phyloP scores from a whole-genome alignment of 176 grass and related monocot species.

The Eremochloa ophiuroides region DNA sequence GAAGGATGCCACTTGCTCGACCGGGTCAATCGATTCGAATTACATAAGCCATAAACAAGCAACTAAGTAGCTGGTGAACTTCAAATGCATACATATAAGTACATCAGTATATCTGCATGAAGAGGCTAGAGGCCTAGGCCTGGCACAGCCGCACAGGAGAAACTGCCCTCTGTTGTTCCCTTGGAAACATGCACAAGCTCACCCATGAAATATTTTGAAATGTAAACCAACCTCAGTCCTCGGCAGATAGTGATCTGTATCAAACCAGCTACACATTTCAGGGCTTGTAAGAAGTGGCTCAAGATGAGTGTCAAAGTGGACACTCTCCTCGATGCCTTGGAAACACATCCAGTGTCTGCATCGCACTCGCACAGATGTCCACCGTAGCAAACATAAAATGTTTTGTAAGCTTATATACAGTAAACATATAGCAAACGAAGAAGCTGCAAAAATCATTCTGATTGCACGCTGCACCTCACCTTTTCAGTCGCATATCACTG shows the following conservation, averaged over 20 bases:
- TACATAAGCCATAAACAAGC: background rate
- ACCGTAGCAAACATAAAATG: conserved; percentile 45
- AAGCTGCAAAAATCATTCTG: background rate
- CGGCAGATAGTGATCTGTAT: conserved; percentile 81
- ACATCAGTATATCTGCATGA: background rate
- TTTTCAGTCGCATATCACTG: conserved; percentile 82
- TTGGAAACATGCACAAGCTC: background rate
- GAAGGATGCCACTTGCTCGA: background rate
- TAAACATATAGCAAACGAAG: background rate
- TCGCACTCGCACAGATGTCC: conserved; percentile 79
- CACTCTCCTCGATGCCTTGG: conserved; percentile 61
- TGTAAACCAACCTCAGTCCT: conserved; percentile 42
- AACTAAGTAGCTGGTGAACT: background rate
- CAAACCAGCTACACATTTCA: conserved; percentile 88
- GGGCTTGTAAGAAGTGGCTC: conserved; percentile 62
- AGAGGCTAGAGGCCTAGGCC: background rate
- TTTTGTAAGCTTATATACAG: conserved; percentile 10
- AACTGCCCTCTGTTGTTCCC: background rate
- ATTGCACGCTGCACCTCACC: conserved; percentile 24
- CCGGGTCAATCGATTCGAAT: background rate
- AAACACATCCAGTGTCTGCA: conserved; percentile 66
- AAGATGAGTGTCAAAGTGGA: conserved; percentile 82
- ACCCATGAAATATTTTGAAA: background rate
- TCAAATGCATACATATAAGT: background rate
- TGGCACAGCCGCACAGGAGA: background rate